Percentiles rank a stretch among this genome's conserved stretches.
Evolutionary conservation across 345 rosid genomes (phyloP).

Genomic region (Pistacia integerrima): DNA sequence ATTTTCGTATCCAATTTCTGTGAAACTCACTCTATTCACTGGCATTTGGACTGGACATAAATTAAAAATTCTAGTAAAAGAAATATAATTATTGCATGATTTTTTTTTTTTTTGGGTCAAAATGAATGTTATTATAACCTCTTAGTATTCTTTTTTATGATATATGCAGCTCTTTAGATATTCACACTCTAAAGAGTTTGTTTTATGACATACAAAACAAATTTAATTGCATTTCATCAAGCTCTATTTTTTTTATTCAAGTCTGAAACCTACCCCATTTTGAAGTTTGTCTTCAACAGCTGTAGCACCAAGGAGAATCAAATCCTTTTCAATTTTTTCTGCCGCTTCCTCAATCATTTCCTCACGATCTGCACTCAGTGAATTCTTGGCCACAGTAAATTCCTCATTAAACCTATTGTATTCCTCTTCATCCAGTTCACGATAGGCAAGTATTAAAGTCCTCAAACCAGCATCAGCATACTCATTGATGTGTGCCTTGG

Average conservation of each 20-base stretch:
- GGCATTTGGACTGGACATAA: not conserved
- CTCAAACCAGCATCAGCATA: constrained; percentile 96
- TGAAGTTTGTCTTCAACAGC: constrained; percentile 99
- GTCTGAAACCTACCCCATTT: constrained; percentile 61
- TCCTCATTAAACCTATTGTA: constrained; percentile 60
- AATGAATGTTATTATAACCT: not conserved
- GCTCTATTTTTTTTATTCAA: not conserved
- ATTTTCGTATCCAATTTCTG: not conserved
- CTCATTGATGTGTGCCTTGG: constrained; percentile 65
- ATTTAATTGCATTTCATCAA: not conserved
- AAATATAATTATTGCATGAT: too few relatives aligned
- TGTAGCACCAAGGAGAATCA: constrained; percentile 91
- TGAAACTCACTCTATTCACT: not conserved
- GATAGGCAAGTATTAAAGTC: constrained; percentile 91
- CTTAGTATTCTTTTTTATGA: not conserved
- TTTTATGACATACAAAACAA: not conserved
- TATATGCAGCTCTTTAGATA: not conserved
- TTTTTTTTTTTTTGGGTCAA: too few relatives aligned
- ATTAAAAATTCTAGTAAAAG: not conserved
- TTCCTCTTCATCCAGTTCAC: constrained; percentile 78
- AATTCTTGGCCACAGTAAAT: constrained; percentile 70
- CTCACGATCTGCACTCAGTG: constrained; percentile 65
- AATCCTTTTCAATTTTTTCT: constrained; percentile 65
- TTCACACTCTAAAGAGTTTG: not conserved
- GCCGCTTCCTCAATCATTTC: constrained; percentile 70